Evolutionary conservation across 2,329 filamentous ascomycete genomes (phyloP).

Genomic region (Zopfia rhizophila): DNA sequence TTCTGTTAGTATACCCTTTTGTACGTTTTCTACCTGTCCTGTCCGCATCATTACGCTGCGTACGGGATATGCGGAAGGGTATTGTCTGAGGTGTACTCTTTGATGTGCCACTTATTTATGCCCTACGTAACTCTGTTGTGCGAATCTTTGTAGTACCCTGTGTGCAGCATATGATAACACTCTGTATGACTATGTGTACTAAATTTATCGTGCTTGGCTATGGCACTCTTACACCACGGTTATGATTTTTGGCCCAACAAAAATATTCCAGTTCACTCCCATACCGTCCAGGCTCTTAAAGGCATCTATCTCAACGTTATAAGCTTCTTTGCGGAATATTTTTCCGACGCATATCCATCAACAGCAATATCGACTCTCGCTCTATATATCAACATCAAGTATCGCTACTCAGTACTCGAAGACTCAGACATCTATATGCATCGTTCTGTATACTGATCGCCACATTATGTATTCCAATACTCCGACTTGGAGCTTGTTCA

Average conservation of each 20-base stretch:
- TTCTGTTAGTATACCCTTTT: background rate
- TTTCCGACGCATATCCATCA: conserved; percentile 8
- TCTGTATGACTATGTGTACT: conserved; percentile 9
- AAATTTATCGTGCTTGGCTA: conserved; percentile 7
- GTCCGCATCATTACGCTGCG: background rate
- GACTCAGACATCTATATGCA: conserved; percentile 14
- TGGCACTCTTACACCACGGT: too few species aligned
- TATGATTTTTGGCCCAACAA: too few species aligned
- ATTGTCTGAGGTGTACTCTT: background rate
- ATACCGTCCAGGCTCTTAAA: conserved; percentile 1
- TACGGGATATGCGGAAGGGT: background rate
- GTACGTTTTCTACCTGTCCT: background rate
- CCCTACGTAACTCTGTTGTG: too few species aligned
- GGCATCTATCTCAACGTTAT: background rate
- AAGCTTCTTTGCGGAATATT: background rate
- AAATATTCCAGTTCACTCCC: background rate
- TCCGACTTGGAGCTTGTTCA: too few species aligned
- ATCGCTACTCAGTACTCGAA: conserved; percentile 17
- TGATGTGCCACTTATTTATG: background rate
- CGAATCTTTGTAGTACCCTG: too few species aligned
- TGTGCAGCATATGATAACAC: background rate
- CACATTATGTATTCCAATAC: background rate
- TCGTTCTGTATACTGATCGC: conserved; percentile 1
- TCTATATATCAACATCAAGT: conserved; percentile 8
- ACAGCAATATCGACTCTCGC: conserved; percentile 12